These are phyloP conservation scores for Penicillium bovifimosum DNA, from an alignment of 495 filamentous ascomycete genomes.

Conservation along the genomic window DNA sequence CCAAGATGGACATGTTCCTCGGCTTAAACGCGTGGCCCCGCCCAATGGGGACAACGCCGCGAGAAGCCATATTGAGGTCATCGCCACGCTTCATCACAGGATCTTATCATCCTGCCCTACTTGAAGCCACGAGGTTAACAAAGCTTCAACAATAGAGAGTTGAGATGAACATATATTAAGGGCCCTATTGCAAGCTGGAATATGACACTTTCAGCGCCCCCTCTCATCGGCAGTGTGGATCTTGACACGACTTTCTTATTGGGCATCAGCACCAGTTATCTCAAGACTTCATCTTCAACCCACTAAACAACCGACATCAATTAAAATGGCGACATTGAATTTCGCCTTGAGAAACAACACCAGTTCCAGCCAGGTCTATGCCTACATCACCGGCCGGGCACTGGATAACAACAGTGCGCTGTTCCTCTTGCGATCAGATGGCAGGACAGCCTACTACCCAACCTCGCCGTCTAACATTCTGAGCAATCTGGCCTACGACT, in stretches of 20 bases:
- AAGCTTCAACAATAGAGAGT: background rate
- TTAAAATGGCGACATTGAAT: constrained; percentile 43
- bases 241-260: constrained; percentile 2
- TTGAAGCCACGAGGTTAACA: background rate
- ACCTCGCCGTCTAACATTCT: constrained; percentile 41
- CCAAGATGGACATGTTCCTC: constrained; percentile 15
- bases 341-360: constrained; percentile 61
- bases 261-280: constrained; percentile 6
- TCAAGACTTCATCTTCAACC: background rate
- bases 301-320: background rate
- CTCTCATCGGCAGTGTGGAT: constrained; percentile 9
- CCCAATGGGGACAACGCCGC: constrained; percentile 8
- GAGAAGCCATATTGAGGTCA: constrained; percentile 3
- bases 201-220: background rate
- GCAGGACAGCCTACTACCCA: constrained; percentile 51
- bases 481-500: constrained; percentile 45
- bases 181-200: background rate
- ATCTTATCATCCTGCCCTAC: constrained; percentile 23
- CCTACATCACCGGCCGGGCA: constrained; percentile 64
- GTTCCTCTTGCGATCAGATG: constrained; percentile 59
- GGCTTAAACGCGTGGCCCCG: background rate
- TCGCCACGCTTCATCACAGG: constrained; percentile 21
- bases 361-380: constrained; percentile 54
- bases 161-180: constrained; percentile 6
- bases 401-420: constrained; percentile 55